These are phyloP conservation scores for Phyllosticta citribraziliensis DNA, from an alignment of 2,329 filamentous ascomycete genomes.

Conservation along the genomic window DNA sequence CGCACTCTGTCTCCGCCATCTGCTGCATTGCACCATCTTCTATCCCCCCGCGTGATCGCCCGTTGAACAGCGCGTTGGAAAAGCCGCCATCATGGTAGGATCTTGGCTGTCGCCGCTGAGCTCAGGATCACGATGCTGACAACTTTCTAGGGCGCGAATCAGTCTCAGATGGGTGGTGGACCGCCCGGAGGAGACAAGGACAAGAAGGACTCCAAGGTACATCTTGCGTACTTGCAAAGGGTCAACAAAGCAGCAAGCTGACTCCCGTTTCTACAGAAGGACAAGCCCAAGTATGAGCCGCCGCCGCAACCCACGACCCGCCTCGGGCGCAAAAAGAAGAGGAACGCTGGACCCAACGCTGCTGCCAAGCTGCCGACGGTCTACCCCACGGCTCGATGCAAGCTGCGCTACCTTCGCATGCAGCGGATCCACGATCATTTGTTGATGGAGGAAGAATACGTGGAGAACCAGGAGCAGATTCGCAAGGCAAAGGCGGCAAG, in stretches of 20 bases:
- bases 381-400: conserved; percentile 93
- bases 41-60: background rate
- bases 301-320: conserved; percentile 93
- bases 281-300: conserved; percentile 99
- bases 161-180: conserved; percentile 75
- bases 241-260: conserved; percentile 4
- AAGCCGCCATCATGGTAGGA: conserved; percentile 7
- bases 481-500: conserved; percentile 78
- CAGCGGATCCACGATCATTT: conserved; percentile 97
- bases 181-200: conserved; percentile 66
- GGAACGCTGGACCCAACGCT: conserved; percentile 82
- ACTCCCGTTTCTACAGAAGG: conserved; percentile 59
- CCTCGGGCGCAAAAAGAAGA: conserved; percentile 98
- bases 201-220: conserved; percentile 64
- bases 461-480: conserved; percentile 95
- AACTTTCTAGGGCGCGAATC: conserved; percentile 59
- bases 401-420: conserved; percentile 93
- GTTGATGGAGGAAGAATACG: conserved; percentile 93
- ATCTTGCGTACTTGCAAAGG: conserved; percentile 2
- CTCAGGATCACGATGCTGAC: conserved; percentile 27
- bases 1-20: conserved; percentile 14
- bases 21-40: conserved; percentile 4
- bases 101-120: conserved; percentile 5
- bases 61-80: conserved; percentile 1
- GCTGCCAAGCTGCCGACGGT: conserved; percentile 90